phyloP scores from a whole-genome alignment of 2,329 filamentous ascomycete species.

The Aspergillus carbonarius region DNA sequence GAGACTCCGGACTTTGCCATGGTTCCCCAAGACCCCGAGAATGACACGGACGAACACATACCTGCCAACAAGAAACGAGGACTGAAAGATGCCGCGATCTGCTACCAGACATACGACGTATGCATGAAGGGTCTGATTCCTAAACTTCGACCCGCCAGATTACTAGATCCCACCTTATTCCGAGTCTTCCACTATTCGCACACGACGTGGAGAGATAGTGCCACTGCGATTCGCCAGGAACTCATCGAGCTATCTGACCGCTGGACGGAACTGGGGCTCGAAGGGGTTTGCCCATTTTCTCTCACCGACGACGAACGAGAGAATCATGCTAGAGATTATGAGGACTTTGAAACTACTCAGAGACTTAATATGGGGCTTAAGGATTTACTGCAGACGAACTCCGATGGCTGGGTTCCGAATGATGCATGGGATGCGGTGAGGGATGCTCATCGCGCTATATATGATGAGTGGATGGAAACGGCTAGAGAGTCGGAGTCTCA shows the following conservation, averaged over 20 bases:
- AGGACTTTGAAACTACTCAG: slow-evolving; percentile 32
- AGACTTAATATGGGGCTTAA: slow-evolving; percentile 30
- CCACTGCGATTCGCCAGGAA: slow-evolving; percentile 29
- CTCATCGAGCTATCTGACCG: slow-evolving; percentile 29
- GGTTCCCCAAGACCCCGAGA: slow-evolving; percentile 12
- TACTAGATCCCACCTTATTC: slow-evolving; percentile 29
- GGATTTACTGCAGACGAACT: slow-evolving; percentile 26
- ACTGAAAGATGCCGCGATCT: slow-evolving; percentile 28
- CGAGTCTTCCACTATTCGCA: slow-evolving; percentile 34
- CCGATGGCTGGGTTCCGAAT: slow-evolving; percentile 35
- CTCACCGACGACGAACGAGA: slow-evolving; percentile 26
- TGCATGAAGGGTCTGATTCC: slow-evolving; percentile 23
- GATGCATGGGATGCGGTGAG: slow-evolving; percentile 29
- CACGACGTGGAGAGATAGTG: slow-evolving; percentile 30
- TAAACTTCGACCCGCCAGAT: slow-evolving; percentile 26
- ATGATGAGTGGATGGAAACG: slow-evolving; percentile 32
- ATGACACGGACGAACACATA: slow-evolving; percentile 7
- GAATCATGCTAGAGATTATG: slow-evolving; percentile 26
- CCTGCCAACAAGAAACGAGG: slow-evolving; percentile 12
- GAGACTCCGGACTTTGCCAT: slow-evolving; percentile 30
- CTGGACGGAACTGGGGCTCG: slow-evolving; percentile 27
- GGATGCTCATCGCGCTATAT: slow-evolving; percentile 28
- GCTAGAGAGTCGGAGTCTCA: slow-evolving; percentile 22
- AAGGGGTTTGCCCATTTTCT: slow-evolving; percentile 27
- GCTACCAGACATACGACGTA: slow-evolving; percentile 31